A percentile compares a stretch with the other conserved stretches of the same genome.
These are phyloP conservation scores for Globisporangium apiculatum DNA, from an alignment of 352 stramenopile genomes.

Conservation along the genomic window DNA sequence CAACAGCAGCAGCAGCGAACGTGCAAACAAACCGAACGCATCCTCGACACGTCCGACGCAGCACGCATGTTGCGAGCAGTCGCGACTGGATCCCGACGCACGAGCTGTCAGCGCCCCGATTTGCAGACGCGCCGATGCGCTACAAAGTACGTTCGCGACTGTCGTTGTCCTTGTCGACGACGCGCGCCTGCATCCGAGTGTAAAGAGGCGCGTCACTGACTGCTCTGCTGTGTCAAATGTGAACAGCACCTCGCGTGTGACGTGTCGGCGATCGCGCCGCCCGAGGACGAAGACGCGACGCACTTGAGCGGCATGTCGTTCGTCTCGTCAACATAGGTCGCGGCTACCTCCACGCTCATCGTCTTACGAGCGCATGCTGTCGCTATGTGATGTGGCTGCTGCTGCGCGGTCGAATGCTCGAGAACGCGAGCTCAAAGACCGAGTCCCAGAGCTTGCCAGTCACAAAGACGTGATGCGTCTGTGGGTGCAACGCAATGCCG, in stretches of 20 bases:
- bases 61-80: too few relatives aligned
- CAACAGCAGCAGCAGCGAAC: background rate
- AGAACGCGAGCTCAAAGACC: constrained; percentile 77
- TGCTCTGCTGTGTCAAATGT: too few relatives aligned
- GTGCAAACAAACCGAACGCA: background rate
- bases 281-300: constrained; percentile 13
- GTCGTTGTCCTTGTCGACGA: too few relatives aligned
- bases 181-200: too few relatives aligned
- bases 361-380: background rate
- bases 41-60: background rate
- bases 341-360: constrained; percentile 1
- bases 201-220: too few relatives aligned
- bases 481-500: constrained; percentile 76
- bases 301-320: constrained; percentile 14
- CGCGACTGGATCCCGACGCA: background rate
- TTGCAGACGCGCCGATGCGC: background rate
- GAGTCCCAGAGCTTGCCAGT: constrained; percentile 84
- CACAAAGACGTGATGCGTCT: constrained; percentile 53
- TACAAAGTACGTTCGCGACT: background rate
- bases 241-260: constrained; percentile 17
- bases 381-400: background rate
- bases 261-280: constrained; percentile 13
- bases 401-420: constrained; percentile 22
- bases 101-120: background rate
- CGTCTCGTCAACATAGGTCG: constrained; percentile 12